phyloP scores from a whole-genome alignment of 176 grass and related monocot genomes.

The Aechmea fasciata region DNA sequence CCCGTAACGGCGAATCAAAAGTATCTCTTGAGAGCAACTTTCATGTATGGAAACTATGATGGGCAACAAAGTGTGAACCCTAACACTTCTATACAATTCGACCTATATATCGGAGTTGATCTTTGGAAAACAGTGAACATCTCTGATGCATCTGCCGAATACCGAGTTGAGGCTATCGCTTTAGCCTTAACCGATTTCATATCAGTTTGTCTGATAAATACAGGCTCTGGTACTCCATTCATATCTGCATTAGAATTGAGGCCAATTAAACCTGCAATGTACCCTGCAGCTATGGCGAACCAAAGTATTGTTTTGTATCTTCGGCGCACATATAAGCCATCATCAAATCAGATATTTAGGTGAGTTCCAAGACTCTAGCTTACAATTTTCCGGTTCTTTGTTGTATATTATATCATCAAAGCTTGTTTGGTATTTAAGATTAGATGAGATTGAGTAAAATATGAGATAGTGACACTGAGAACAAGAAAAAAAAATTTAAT shows the following conservation, averaged over 20 bases:
- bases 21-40: conserved; percentile 1
- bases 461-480: too few relatives aligned
- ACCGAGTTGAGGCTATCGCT: not conserved
- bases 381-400: too few relatives aligned
- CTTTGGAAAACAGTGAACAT: conserved; percentile 7
- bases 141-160: not conserved
- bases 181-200: not conserved
- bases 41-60: conserved; percentile 20
- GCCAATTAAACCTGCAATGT: not conserved
- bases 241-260: conserved; percentile 4
- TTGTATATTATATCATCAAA: too few relatives aligned
- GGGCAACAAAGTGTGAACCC: not conserved
- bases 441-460: too few relatives aligned
- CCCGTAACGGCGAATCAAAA: not conserved
- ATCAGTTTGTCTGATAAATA: conserved; percentile 14
- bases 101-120: conserved; percentile 5
- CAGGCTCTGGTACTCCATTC: not conserved
- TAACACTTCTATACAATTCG: not conserved
- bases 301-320: not conserved
- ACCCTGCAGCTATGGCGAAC: not conserved
- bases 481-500: too few relatives aligned
- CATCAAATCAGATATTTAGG: not conserved
- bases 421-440: too few relatives aligned
- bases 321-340: not conserved
- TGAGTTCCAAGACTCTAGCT: not conserved